A percentile compares a stretch with the other conserved stretches of the same genome.
Conservation (phyloP, 1,284 basidiomycete genomes). For the Pseudozyma thailandica region DNA sequence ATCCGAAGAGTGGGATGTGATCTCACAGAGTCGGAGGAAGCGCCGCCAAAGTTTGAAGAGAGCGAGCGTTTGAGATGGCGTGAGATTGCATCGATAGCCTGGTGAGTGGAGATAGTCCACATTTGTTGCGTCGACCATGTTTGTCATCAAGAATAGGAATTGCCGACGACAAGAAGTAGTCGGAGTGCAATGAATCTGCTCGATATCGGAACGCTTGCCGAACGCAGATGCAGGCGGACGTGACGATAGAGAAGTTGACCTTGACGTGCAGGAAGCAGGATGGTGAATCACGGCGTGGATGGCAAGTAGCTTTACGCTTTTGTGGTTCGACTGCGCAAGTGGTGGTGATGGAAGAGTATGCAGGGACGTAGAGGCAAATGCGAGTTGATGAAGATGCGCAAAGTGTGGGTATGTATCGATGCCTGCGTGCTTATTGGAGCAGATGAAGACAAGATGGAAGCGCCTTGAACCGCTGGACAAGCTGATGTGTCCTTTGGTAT, state of each 20-base stretch:
- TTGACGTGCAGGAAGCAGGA: not conserved
- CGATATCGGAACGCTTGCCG: not conserved
- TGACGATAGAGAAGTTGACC: not conserved
- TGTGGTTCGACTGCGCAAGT: too few relatives aligned
- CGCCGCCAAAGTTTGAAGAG: conserved; percentile 62
- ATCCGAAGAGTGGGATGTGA: conserved; percentile 35
- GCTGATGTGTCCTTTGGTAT: too few relatives aligned
- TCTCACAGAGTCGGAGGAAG: conserved; percentile 60
- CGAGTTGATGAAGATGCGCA: too few relatives aligned
- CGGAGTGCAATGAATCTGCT: not conserved
- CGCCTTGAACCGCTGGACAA: too few relatives aligned
- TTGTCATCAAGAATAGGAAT: not conserved
- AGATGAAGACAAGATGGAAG: too few relatives aligned
- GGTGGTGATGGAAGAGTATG: too few relatives aligned
- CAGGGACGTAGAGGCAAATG: too few relatives aligned
- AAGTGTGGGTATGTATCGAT: too few relatives aligned
- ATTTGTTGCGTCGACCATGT: conserved; percentile 28
- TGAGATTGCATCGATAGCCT: conserved; percentile 53
- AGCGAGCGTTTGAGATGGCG: conserved; percentile 51
- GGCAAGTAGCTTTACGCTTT: too few relatives aligned
- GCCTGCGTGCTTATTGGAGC: too few relatives aligned
- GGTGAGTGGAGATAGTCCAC: conserved; percentile 49
- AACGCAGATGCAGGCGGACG: not conserved
- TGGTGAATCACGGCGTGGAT: not conserved
- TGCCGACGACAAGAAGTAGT: too few relatives aligned